Percentiles rank a stretch among this genome's conserved stretches.
These are phyloP conservation scores for Fonsecaea erecta DNA, from an alignment of 2,329 filamentous ascomycete species.

Conservation along the genomic window DNA sequence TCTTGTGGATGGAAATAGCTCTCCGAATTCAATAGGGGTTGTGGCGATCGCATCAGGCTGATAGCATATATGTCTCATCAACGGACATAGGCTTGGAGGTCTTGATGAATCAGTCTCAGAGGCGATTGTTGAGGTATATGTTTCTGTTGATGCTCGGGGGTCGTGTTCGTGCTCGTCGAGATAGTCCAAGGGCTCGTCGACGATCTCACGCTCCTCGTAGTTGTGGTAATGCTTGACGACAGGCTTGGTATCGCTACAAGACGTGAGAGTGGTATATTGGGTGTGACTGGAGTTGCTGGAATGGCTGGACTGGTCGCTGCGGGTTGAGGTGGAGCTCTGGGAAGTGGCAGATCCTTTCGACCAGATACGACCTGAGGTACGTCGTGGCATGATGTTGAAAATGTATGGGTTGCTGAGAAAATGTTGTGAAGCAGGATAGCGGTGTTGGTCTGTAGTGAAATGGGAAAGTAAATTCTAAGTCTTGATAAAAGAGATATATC, in stretches of 20 bases:
- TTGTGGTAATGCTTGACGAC: constrained; percentile 22
- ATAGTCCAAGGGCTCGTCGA: constrained; percentile 21
- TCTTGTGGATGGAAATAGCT: constrained; percentile 83
- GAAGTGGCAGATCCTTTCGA: constrained; percentile 30
- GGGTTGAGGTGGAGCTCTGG: constrained; percentile 29
- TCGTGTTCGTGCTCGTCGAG: constrained; percentile 34
- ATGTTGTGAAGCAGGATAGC: background rate
- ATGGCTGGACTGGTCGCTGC: constrained; percentile 29
- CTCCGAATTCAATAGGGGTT: constrained; percentile 78
- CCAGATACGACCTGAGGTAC: constrained; percentile 18
- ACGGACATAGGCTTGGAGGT: constrained; percentile 23
- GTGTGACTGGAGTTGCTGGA: constrained; percentile 32
- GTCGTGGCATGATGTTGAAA: constrained; percentile 25
- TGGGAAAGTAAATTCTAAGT: constrained; percentile 6
- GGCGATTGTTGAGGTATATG: constrained; percentile 74
- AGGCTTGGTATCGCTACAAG: constrained; percentile 33
- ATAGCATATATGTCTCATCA: constrained; percentile 45
- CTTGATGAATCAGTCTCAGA: constrained; percentile 62
- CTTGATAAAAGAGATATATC: constrained; percentile 8
- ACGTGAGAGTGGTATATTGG: constrained; percentile 35
- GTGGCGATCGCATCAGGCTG: constrained; percentile 73
- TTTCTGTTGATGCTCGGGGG: constrained; percentile 69
- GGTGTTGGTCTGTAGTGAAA: constrained; percentile 6
- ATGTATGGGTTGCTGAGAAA: background rate
- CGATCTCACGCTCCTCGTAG: constrained; percentile 22